A percentile compares a stretch with the other conserved stretches of the same genome.
Conservation (phyloP, 805 yeast genomes). For the Candida orba region DNA sequence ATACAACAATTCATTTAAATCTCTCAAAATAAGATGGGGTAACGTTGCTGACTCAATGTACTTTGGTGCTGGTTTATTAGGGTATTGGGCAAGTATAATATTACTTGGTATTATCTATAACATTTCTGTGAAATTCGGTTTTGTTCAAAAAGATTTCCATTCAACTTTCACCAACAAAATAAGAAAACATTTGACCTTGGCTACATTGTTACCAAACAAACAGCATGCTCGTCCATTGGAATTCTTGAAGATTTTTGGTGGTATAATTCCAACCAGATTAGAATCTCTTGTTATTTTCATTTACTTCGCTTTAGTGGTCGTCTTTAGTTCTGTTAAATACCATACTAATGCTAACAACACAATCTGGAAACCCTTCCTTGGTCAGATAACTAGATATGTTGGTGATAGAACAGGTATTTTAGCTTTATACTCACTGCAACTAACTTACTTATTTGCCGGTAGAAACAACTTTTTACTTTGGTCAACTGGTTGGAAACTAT, state of each 20-base stretch:
- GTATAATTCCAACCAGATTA: constrained; percentile 20
- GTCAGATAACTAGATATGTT: constrained; percentile 19
- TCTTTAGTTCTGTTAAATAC: constrained; percentile 16
- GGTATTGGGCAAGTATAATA: constrained; percentile 42
- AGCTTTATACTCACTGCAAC: constrained; percentile 36
- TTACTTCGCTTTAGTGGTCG: constrained; percentile 22
- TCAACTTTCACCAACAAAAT: constrained; percentile 9
- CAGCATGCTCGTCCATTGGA: constrained; percentile 17
- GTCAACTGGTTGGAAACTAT: constrained; percentile 59
- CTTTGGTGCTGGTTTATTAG: constrained; percentile 39
- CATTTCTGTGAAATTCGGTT: constrained; percentile 12
- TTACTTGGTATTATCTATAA: constrained; percentile 31
- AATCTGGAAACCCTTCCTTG: constrained; percentile 13
- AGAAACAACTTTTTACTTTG: constrained; percentile 61
- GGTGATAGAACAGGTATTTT: constrained; percentile 23
- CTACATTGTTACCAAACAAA: constrained; percentile 12
- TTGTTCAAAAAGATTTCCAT: constrained; percentile 13
- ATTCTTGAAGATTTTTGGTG: constrained; percentile 11
- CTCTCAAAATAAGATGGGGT: constrained; percentile 25
- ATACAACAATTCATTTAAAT: constrained; percentile 21
- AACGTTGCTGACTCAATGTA: constrained; percentile 36
- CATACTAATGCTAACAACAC: constrained; percentile 12
- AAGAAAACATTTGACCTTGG: constrained; percentile 14
- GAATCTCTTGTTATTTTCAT: constrained; percentile 27
- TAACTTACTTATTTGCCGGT: constrained; percentile 56